Base-by-base conservation (phyloP, 208 protist genomes). In the Leishmania guyanensis region DNA sequence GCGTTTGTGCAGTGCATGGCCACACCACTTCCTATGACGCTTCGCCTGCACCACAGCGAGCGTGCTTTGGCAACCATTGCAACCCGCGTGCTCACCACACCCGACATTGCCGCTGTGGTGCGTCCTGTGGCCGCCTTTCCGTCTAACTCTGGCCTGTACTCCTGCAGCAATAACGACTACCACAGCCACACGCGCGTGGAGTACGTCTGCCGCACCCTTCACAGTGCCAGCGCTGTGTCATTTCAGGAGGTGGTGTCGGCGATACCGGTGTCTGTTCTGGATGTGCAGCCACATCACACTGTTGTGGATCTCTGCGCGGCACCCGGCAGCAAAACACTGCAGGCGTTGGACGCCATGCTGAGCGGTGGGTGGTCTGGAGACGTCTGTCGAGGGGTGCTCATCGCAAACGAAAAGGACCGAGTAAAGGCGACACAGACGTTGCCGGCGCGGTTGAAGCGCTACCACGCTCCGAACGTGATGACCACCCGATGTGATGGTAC, bases 391-490 rank as follows among this genome's bases (percentile, higher is more conserved):
- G 93, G 95, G 39, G 93, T 97, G 12, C 72, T 98, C 48, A 83
- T 98, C 60, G 88, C 90, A 10, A 97, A 95, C 77, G 96, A 98
- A 84, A 98, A 97, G 78, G 95, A 98, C 84, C 91, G 91, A 54
- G 89, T 94, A 50, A 98, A 98, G 82, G 96, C 96, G n/a, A 98
- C 94, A 50, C 96, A 98, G 86, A 97, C 93, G 60, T 88, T 98
- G 14, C 96, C 96, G 6, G 91, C 94, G 53, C 88, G 95, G 36
- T 83, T 98, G 60, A 98, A 98, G 85, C 89, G 93, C 62, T 97
- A 92, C 90, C 94, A 97, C 84, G 92, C 95, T 8, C 93, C 95
- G 6, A 93, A 97, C 74, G 90, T 90, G 22, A 89, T 98, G 81
- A 90, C 87, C 29, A 95, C 89, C 22, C 91, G 91, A 54, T 97